Percentiles rank a stretch among this genome's conserved stretches.
Conservation (phyloP, 2,329 filamentous ascomycete species). For the Colletotrichum sp. region DNA sequence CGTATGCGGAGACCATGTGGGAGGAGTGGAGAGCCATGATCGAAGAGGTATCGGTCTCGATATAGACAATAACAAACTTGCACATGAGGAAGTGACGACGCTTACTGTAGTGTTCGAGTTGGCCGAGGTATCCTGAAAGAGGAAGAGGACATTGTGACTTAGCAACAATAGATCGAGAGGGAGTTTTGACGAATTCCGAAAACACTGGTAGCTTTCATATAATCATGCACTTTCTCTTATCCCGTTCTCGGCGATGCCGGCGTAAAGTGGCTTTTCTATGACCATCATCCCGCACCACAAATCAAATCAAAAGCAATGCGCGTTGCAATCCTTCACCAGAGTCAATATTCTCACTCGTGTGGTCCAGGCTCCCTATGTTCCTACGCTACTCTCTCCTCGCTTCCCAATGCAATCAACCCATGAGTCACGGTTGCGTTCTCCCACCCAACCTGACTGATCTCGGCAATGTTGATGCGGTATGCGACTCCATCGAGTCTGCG, state of each 20-base stretch:
- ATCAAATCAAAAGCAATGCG: background rate
- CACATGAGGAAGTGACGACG: background rate
- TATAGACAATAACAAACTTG: background rate
- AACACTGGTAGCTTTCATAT: too few relatives aligned
- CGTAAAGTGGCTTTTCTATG: background rate
- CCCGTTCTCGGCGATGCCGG: background rate
- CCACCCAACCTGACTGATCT: background rate
- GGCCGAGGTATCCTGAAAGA: too few relatives aligned
- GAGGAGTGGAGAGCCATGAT: constrained; percentile 17
- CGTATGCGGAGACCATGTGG: constrained; percentile 11
- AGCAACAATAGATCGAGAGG: too few relatives aligned
- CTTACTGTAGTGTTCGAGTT: background rate
- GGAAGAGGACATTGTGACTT: too few relatives aligned
- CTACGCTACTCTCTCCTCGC: background rate
- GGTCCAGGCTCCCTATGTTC: background rate
- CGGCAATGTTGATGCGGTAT: background rate
- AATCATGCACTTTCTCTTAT: background rate
- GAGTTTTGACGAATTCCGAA: too few relatives aligned
- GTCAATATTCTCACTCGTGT: background rate
- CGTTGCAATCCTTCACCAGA: background rate
- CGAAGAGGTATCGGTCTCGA: background rate
- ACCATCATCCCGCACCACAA: background rate
- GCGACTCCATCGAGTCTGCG: background rate
- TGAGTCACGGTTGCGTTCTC: background rate
- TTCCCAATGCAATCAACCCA: background rate